Base-by-base conservation (phyloP, 495 filamentous ascomycete species). In the Aspergillus olivimuriae region DNA sequence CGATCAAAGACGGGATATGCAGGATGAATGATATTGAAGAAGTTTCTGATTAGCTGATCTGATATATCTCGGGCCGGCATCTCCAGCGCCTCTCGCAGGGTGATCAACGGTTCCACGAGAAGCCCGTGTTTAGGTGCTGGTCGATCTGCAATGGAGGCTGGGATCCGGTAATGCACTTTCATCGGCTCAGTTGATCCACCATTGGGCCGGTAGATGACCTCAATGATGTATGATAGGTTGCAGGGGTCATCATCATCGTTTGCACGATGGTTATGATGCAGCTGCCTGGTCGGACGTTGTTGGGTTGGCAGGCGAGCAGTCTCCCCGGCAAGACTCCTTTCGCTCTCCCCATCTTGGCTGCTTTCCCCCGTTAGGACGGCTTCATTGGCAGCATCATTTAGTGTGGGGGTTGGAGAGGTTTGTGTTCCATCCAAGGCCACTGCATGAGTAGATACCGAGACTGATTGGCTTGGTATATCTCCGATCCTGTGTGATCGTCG, bases 1-100 rank as follows among this genome's bases (percentile, higher is more conserved):
- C 46, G 45, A 21, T 42, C 46, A 18, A 53, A 53, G 12, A 53
- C 42, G 1, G 51, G 51, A 35, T 49, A 53, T n/a, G 42, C 51
- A 6, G 47, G 47, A 20, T 50, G 41, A 11, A 50, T 44, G 4
- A 33, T 44, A 15, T 45, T 24, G 33, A 50, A 50, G 16, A 50
- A 50, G 28, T 34, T 37, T n/a, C 28, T 30, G 4, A 50, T 35
- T 28, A 50, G 21, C 21, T 34, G 23, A 17, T 43, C 41, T 5
- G 37, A 22, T 19, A 50, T 36, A 20, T 40, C 34, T 18, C 16
- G 35, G 11, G 10, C 5, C 2, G 47, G 47, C 21, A 50, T 17
- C 12, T 17, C 35, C 10, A 50, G 19, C 15, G 47, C 47, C n/a
- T 50, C 47, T 21, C 36, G 41, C 31, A 44, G 23, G n/a, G 47